Conservation (phyloP, 257 asterid species). For the Perilla frutescens region DNA sequence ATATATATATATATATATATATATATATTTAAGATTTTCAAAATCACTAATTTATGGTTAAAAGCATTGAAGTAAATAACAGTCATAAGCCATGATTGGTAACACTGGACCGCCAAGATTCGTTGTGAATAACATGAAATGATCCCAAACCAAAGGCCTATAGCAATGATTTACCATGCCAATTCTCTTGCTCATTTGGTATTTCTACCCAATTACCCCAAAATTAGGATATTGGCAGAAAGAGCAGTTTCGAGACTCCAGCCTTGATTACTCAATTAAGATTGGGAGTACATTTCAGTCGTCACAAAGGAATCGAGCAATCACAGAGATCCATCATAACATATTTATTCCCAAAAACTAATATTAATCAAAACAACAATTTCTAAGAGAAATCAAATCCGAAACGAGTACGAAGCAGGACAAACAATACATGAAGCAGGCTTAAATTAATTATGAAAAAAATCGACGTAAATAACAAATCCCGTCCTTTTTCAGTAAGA, state of each 20-base stretch:
- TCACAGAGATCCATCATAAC: conserved; percentile 25
- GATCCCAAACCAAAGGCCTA: conserved; percentile 96
- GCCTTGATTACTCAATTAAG: conserved; percentile 67
- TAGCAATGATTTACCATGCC: conserved; percentile 64
- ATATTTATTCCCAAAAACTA: too few species aligned
- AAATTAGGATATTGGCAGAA: conserved; percentile 34
- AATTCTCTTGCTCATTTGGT: conserved; percentile 85
- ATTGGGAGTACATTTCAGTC: conserved; percentile 58
- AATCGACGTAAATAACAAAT: too few species aligned
- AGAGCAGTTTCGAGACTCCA: conserved; percentile 86
- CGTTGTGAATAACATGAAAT: conserved; percentile 49
- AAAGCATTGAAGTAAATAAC: neutral
- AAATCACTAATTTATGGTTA: too few species aligned
- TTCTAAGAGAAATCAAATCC: too few species aligned
- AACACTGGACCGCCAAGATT: conserved; percentile 22
- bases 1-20: too few species aligned
- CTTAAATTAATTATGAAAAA: too few species aligned
- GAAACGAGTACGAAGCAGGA: too few species aligned
- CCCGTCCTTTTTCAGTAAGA: too few species aligned
- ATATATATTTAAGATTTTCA: too few species aligned
- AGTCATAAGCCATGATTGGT: neutral
- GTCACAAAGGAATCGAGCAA: conserved; percentile 31
- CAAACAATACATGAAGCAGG: neutral
- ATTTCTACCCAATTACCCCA: conserved; percentile 58
- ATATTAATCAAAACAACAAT: too few species aligned